These are phyloP conservation scores for Fomitopsis pinicola DNA, from an alignment of 1,284 basidiomycete species.

Conservation along the genomic window DNA sequence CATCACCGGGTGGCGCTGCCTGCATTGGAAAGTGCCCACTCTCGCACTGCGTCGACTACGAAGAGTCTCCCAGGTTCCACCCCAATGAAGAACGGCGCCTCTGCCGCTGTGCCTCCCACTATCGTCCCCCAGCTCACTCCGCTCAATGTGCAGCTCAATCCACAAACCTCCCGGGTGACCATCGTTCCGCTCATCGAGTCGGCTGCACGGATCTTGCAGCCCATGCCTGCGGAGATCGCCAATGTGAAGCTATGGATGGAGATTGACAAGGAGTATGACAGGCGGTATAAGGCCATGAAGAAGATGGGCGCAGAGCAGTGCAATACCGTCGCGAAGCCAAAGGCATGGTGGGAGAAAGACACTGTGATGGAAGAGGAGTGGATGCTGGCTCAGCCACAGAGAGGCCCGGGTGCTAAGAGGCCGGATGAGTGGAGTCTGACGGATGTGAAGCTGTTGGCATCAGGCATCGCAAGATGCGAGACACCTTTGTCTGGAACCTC, in stretches of 20 bases:
- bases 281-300: conserved; percentile 37
- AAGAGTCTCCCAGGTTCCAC: neutral
- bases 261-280: conserved; percentile 47
- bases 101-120: conserved; percentile 11
- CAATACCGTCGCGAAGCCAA: conserved; percentile 24
- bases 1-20: too few relatives aligned
- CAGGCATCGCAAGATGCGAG: conserved; percentile 86
- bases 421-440: conserved; percentile 46
- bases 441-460: conserved; percentile 65
- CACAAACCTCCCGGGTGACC: conserved; percentile 59
- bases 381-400: neutral
- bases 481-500: conserved; percentile 97
- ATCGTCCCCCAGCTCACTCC: conserved; percentile 23
- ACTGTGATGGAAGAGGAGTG: conserved; percentile 26
- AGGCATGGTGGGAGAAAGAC: conserved; percentile 52
- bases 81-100: neutral
- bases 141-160: conserved; percentile 42
- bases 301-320: conserved; percentile 40
- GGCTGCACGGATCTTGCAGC: conserved; percentile 47
- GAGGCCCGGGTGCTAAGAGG: conserved; percentile 6
- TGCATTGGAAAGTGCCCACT: neutral
- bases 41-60: neutral
- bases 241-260: conserved; percentile 50
- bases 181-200: conserved; percentile 57
- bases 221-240: conserved; percentile 43